phyloP scores from a whole-genome alignment of 1,284 basidiomycete species.

The Athelia psychrophila region DNA sequence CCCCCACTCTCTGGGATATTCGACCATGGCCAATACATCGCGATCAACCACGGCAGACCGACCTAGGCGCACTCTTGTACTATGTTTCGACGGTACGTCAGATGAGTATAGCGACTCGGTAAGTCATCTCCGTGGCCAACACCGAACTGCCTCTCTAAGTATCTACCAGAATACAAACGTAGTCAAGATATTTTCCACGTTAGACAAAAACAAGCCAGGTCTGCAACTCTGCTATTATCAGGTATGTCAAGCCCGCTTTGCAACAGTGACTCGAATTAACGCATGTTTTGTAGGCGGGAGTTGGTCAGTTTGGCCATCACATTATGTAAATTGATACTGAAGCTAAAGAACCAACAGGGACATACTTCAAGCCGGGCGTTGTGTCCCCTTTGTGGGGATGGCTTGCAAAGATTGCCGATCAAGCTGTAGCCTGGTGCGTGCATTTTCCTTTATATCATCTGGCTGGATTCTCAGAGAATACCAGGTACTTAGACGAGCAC shows the following conservation, averaged over 20 bases:
- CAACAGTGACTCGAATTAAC: neutral
- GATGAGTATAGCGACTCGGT: constrained; percentile 42
- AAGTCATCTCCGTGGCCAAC: constrained; percentile 10
- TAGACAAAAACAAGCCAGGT: constrained; percentile 54
- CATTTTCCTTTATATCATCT: too few species aligned
- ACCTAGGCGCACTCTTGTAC: constrained; percentile 38
- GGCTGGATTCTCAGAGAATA: too few species aligned
- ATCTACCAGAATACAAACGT: constrained; percentile 62
- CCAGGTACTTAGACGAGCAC: constrained; percentile 31
- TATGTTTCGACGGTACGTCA: constrained; percentile 66
- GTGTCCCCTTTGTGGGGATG: neutral
- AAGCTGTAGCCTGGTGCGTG: neutral
- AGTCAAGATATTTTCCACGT: constrained; percentile 60
- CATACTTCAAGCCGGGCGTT: constrained; percentile 43
- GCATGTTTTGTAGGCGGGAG: neutral
- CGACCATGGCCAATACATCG: too few species aligned
- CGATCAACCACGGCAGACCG: neutral
- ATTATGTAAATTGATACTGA: neutral
- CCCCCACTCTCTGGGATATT: too few species aligned
- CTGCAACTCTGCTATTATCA: constrained; percentile 70
- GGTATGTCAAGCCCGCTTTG: constrained; percentile 26
- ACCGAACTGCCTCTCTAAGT: neutral
- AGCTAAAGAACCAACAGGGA: constrained; percentile 58
- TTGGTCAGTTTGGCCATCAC: neutral
- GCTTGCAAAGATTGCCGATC: neutral